A percentile compares a stretch with the other conserved stretches of the same genome.
phyloP scores from a whole-genome alignment of 73 alveolate genomes.

The Stentor coeruleus region DNA sequence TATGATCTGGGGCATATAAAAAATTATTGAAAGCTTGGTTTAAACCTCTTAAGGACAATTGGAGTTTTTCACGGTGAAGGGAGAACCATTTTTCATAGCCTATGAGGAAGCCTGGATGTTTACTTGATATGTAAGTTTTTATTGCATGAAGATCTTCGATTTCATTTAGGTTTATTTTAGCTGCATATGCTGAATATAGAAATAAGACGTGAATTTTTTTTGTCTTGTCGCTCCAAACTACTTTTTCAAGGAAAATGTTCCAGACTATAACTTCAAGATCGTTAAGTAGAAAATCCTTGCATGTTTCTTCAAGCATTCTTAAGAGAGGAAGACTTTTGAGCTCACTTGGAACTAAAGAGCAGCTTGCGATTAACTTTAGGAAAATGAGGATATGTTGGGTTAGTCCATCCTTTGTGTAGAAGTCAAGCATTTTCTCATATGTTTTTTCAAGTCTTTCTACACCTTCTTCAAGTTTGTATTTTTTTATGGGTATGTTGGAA shows the following conservation, averaged over 20 bases:
- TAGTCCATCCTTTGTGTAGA: neutral
- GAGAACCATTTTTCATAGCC: neutral
- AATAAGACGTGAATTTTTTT: neutral
- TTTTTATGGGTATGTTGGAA: too few species aligned
- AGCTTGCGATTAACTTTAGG: neutral
- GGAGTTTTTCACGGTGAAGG: neutral
- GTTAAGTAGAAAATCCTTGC: neutral
- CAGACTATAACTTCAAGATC: neutral
- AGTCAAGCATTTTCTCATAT: neutral
- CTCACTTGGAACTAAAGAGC: neutral
- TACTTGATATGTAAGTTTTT: neutral
- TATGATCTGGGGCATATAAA: neutral
- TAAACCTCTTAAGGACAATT: neutral
- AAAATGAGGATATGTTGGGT: neutral
- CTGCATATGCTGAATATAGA: neutral
- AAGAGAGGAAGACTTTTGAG: neutral
- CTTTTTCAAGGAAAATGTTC: neutral
- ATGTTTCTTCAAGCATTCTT: neutral
- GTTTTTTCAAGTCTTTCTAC: neutral
- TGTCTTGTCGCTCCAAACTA: neutral
- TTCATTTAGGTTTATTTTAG: neutral
- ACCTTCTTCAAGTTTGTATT: neutral
- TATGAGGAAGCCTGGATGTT: neutral
- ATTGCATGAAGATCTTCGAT: neutral
- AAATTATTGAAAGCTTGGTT: neutral